A percentile compares a stretch with the other conserved stretches of the same genome.
These are phyloP conservation scores for Leucocoprinus sp. DNA, from an alignment of 768 basidiomycete genomes.

Conservation along the genomic window DNA sequence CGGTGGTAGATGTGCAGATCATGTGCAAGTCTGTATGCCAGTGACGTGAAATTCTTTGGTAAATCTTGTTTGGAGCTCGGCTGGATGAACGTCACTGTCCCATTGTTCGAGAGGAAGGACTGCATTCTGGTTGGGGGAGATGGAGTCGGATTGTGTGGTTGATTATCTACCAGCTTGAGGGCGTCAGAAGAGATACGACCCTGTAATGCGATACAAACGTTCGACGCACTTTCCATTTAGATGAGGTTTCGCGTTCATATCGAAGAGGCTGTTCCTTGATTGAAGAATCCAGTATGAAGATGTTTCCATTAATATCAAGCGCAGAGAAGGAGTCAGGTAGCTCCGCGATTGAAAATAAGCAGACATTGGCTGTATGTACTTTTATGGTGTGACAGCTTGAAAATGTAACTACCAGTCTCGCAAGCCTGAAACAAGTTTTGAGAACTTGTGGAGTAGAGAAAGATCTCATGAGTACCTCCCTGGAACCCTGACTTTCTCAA, in stretches of 20 bases:
- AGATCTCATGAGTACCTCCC: conserved; percentile 45
- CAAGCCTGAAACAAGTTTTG: conserved; percentile 24
- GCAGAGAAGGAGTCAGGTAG: background rate
- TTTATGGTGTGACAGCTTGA: background rate
- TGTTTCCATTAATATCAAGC: background rate
- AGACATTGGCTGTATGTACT: conserved; percentile 12
- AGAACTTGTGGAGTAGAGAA: background rate
- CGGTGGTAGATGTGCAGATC: conserved; percentile 60
- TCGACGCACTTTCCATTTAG: conserved; percentile 9
- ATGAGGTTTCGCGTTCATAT: background rate
- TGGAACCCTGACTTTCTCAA: conserved; percentile 50
- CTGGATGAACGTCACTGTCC: conserved; percentile 50
- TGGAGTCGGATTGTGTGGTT: background rate
- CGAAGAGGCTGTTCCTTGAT: background rate
- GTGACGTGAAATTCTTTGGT: conserved; percentile 26
- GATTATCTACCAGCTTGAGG: conserved; percentile 5
- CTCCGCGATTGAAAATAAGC: conserved; percentile 10
- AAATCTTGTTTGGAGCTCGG: conserved; percentile 21
- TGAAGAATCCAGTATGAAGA: background rate
- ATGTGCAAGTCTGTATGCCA: conserved; percentile 62
- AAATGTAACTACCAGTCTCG: conserved; percentile 25
- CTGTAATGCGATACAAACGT: background rate
- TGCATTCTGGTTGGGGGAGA: conserved; percentile 53
- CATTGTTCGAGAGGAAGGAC: conserved; percentile 46
- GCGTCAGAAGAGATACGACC: background rate